A percentile compares a stretch with the other conserved stretches of the same genome.
These are phyloP conservation scores for Epichloe sylvatica DNA, from an alignment of 2,329 filamentous ascomycete genomes.

Conservation along the genomic window DNA sequence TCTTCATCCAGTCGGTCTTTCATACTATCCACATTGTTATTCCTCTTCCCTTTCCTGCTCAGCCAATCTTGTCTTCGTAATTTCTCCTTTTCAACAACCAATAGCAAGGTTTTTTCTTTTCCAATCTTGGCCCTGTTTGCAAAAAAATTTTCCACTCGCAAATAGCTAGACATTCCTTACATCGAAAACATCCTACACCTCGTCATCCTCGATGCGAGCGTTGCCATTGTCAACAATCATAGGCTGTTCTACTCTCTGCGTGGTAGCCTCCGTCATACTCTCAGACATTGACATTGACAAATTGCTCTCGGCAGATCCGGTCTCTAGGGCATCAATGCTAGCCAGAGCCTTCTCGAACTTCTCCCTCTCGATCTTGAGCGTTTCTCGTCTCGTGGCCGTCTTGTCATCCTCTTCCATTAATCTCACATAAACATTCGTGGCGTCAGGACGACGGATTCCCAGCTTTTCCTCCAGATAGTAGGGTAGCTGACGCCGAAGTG, in stretches of 20 bases:
- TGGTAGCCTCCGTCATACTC: conserved; percentile 10
- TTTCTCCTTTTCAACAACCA: background rate
- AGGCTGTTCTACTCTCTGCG: conserved; percentile 4
- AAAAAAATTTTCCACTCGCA: background rate
- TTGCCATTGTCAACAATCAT: background rate
- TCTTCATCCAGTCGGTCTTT: no score
- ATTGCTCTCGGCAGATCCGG: conserved; percentile 12
- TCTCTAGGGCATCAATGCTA: conserved; percentile 31
- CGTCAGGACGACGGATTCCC: conserved; percentile 22
- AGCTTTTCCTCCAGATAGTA: conserved; percentile 30
- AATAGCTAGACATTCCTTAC: background rate
- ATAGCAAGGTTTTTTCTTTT: background rate
- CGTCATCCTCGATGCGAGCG: conserved; percentile 1
- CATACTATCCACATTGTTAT: background rate
- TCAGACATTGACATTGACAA: conserved; percentile 4
- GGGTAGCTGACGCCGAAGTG: conserved; percentile 26
- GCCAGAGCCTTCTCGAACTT: conserved; percentile 33
- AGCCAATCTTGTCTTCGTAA: background rate
- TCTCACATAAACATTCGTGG: conserved; percentile 20
- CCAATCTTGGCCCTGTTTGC: background rate
- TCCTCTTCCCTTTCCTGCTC: background rate
- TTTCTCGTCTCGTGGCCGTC: conserved; percentile 27
- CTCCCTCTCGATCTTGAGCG: conserved; percentile 28
- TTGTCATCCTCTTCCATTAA: conserved; percentile 36
- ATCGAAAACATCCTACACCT: background rate